phyloP scores from a whole-genome alignment of 768 basidiomycete species.

The Trametes cinnabarina region DNA sequence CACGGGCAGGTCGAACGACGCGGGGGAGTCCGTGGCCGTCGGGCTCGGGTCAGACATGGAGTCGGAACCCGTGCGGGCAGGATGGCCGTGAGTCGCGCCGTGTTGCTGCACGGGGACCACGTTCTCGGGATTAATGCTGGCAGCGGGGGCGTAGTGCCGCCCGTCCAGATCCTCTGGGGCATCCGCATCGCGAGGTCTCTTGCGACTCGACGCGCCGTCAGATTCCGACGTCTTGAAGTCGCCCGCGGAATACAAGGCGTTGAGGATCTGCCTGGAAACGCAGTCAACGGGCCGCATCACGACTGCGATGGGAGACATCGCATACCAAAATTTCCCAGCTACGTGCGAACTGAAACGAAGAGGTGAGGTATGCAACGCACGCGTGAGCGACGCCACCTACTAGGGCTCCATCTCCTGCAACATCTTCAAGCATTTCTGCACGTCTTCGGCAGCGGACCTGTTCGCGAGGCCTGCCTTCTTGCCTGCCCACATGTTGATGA shows the following conservation, averaged over 20 bases:
- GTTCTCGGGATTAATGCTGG: too few relatives aligned
- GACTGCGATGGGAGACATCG: not conserved
- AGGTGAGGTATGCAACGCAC: not conserved
- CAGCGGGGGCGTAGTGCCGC: too few relatives aligned
- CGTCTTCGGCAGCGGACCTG: constrained; percentile 39
- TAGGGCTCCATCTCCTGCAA: constrained; percentile 13
- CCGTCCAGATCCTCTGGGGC: not conserved
- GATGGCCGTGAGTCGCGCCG: too few relatives aligned
- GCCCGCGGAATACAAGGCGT: not conserved
- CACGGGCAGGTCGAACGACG: constrained; percentile 9
- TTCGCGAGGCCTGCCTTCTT: constrained; percentile 35
- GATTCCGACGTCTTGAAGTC: not conserved
- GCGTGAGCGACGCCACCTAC: constrained; percentile 10
- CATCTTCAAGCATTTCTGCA: constrained; percentile 39
- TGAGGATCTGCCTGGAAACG: not conserved
- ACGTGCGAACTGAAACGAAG: not conserved
- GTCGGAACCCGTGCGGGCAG: too few relatives aligned
- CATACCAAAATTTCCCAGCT: constrained; percentile 3
- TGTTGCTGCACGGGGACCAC: too few relatives aligned
- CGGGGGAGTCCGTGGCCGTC: not conserved
- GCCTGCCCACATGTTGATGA: constrained; percentile 51
- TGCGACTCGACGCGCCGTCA: not conserved
- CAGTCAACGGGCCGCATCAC: not conserved
- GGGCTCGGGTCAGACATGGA: too few relatives aligned
- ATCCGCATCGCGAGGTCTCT: not conserved